phyloP scores from a whole-genome alignment of 2,329 filamentous ascomycete genomes.

The Aureobasidium sp. region DNA sequence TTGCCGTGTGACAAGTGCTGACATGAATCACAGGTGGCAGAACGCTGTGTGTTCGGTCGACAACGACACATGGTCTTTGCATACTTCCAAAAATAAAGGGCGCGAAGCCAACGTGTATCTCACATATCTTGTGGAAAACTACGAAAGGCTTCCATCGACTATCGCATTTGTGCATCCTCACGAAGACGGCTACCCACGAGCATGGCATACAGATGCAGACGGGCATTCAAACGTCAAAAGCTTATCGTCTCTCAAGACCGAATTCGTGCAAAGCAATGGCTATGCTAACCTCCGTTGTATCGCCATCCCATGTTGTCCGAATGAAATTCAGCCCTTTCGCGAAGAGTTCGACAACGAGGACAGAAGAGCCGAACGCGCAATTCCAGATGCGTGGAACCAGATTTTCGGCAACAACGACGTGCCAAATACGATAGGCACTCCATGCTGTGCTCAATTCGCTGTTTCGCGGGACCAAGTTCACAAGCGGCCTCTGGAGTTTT shows the following conservation, averaged over 20 bases:
- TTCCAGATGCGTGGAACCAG: background rate
- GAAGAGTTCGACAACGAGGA: constrained; percentile 35
- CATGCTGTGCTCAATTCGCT: constrained; percentile 64
- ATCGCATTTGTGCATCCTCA: constrained; percentile 36
- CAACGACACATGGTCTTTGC: constrained; percentile 2
- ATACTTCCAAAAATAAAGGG: background rate
- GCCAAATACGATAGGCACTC: constrained; percentile 52
- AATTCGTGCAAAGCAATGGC: constrained; percentile 54
- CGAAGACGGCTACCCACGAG: constrained; percentile 28
- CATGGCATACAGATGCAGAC: constrained; percentile 20
- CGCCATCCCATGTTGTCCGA: constrained; percentile 58
- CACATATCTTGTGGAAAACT: constrained; percentile 53
- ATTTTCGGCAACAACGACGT: constrained; percentile 26
- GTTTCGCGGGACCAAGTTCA: constrained; percentile 54
- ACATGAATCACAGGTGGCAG: background rate
- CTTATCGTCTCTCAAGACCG: constrained; percentile 44
- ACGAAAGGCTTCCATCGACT: constrained; percentile 36
- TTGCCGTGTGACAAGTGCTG: background rate
- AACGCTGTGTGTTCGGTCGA: constrained; percentile 3
- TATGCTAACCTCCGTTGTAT: constrained; percentile 62
- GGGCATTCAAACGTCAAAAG: constrained; percentile 26
- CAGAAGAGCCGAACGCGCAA: background rate
- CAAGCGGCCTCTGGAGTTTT: constrained; percentile 52
- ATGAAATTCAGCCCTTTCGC: constrained; percentile 52
- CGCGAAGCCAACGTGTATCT: constrained; percentile 52